These are phyloP conservation scores for Annulohypoxylon truncatum DNA, from an alignment of 2,329 filamentous ascomycete species.

Conservation along the genomic window DNA sequence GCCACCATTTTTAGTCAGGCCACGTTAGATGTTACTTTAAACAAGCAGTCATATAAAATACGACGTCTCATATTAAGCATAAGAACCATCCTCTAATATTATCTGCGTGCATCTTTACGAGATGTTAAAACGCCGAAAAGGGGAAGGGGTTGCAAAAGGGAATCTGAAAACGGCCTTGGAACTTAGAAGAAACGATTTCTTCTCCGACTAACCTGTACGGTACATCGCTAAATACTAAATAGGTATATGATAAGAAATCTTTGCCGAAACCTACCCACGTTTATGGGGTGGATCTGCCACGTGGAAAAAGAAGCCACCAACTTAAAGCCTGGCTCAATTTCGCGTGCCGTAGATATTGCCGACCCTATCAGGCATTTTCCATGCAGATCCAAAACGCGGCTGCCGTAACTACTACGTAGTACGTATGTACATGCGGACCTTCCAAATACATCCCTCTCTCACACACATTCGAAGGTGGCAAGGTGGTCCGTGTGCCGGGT, in stretches of 20 bases:
- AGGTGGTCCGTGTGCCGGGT: constrained; percentile 6
- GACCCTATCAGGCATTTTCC: constrained; percentile 37
- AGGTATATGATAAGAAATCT: constrained; percentile 32
- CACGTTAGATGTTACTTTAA: background rate
- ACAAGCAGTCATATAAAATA: constrained; percentile 1
- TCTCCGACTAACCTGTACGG: constrained; percentile 1
- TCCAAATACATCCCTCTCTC: background rate
- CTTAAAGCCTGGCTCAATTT: constrained; percentile 38
- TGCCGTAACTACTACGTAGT: constrained; percentile 26
- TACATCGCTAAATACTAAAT: constrained; percentile 25
- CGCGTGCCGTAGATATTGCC: constrained; percentile 41
- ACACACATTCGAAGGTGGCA: background rate
- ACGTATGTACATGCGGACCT: background rate
- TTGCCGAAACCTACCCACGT: constrained; percentile 42
- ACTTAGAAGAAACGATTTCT: background rate
- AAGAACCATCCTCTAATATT: background rate
- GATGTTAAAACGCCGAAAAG: background rate
- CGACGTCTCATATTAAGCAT: constrained; percentile 1
- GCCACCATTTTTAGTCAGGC: constrained; percentile 1
- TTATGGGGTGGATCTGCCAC: constrained; percentile 39
- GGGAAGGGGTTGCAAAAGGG: background rate
- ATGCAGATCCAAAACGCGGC: constrained; percentile 41
- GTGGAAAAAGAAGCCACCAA: constrained; percentile 40
- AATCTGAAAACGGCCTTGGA: constrained; percentile 13
- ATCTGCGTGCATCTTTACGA: background rate